phyloP scores from a whole-genome alignment of 2,329 filamentous ascomycete genomes.

The Colletotrichum karsti region DNA sequence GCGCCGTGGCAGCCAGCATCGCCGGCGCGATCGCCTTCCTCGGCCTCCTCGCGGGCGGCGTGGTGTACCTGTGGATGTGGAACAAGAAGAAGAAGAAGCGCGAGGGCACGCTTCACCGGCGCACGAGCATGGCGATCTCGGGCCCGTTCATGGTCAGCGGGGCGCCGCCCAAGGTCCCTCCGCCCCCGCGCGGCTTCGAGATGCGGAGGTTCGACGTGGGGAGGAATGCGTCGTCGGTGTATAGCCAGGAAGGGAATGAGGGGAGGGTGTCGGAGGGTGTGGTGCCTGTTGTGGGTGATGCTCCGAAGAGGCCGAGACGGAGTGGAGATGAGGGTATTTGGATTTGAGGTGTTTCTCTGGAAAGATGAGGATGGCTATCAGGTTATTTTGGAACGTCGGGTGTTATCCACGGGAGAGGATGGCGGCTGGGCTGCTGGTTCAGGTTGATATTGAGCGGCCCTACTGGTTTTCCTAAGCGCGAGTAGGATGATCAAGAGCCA shows the following conservation, averaged over 20 bases:
- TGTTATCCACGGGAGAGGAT: no score
- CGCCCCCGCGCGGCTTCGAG: not conserved
- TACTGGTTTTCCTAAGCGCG: no score
- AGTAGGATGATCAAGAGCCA: no score
- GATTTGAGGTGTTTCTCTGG: not conserved
- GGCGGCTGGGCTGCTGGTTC: no score
- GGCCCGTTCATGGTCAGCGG: not conserved
- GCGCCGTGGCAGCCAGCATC: not conserved
- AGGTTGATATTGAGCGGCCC: no score
- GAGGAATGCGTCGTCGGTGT: not conserved
- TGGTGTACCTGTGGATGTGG: not conserved
- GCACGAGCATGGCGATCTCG: not conserved
- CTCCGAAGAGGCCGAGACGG: not conserved
- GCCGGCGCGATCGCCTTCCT: slow-evolving; percentile 14
- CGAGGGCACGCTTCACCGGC: not conserved
- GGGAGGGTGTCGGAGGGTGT: not conserved
- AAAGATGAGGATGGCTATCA: no score
- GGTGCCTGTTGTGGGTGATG: not conserved
- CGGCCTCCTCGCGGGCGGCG: not conserved
- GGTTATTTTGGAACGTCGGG: no score
- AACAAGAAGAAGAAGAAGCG: not conserved
- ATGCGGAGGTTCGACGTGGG: not conserved
- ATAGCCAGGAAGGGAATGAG: not conserved
- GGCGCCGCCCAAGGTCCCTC: not conserved
- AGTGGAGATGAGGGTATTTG: not conserved